Evolutionary conservation across 2,329 filamentous ascomycete species (phyloP).

Genomic region (Reticulascus tulasneorum): DNA sequence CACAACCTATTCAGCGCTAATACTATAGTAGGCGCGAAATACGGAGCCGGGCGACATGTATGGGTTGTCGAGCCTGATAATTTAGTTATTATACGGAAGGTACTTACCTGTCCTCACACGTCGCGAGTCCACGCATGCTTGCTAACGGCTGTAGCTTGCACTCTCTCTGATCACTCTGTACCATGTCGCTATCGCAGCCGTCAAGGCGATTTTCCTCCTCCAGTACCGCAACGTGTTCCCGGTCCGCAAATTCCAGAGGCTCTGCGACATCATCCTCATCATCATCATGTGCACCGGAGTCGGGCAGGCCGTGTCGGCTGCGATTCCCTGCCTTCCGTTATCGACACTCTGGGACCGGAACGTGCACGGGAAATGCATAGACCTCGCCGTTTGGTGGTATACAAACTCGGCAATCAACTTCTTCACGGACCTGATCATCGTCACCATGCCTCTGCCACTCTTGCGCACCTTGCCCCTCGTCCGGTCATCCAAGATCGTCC

Average conservation of each 20-base stretch:
- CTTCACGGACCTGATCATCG: constrained; percentile 20
- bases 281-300: constrained; percentile 23
- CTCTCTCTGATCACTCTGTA: too few relatives aligned
- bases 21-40: constrained; percentile 1
- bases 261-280: constrained; percentile 19
- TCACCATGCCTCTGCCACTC: constrained; percentile 20
- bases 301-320: constrained; percentile 21
- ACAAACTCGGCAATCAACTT: constrained; percentile 22
- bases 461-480: constrained; percentile 16
- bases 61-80: background rate
- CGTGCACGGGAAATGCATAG: constrained; percentile 19
- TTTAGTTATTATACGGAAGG: constrained; percentile 5
- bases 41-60: constrained; percentile 4
- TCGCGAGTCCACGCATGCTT: too few relatives aligned
- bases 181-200: too few relatives aligned
- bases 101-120: too few relatives aligned
- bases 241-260: constrained; percentile 15
- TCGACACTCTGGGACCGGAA: constrained; percentile 19
- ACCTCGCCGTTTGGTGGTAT: constrained; percentile 21
- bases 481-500: constrained; percentile 15
- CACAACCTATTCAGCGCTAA: too few relatives aligned
- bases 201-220: constrained; percentile 31
- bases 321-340: constrained; percentile 22
- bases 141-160: too few relatives aligned
- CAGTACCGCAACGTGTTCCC: constrained; percentile 34